phyloP scores from a whole-genome alignment of 306 rosid species.

The Hylodesmum podocarpum region DNA sequence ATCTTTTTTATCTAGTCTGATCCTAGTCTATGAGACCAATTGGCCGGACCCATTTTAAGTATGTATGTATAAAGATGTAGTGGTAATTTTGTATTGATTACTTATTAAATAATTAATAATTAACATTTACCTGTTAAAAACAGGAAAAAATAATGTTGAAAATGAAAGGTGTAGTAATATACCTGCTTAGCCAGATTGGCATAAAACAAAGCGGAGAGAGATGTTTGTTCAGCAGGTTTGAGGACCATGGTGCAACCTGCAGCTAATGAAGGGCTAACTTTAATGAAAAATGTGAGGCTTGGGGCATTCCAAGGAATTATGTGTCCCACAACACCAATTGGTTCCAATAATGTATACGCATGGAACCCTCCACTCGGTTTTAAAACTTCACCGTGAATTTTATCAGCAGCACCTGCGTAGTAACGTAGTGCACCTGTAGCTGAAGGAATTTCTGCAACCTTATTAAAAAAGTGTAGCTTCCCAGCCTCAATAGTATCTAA shows the following conservation, averaged over 20 bases:
- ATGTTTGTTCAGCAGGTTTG: conserved; percentile 87
- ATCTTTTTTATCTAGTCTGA: too few species aligned
- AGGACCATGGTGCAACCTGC: conserved; percentile 81
- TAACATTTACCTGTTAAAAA: too few species aligned
- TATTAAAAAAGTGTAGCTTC: conserved; percentile 28
- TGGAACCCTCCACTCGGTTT: conserved; percentile 46
- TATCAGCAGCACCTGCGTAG: conserved; percentile 93
- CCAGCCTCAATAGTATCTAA: conserved; percentile 71
- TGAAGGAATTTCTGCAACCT: conserved; percentile 46
- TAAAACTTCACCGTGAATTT: conserved; percentile 64
- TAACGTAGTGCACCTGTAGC: conserved; percentile 44
- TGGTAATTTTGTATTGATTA: too few species aligned
- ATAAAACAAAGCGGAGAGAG: conserved; percentile 68
- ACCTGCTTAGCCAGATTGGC: conserved; percentile 81
- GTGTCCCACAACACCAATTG: conserved; percentile 82
- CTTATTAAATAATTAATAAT: too few species aligned
- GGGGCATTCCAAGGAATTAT: conserved; percentile 86
- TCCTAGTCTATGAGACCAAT: too few species aligned
- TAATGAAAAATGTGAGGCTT: conserved; percentile 29
- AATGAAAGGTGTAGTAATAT: background rate
- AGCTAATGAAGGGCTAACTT: conserved; percentile 72
- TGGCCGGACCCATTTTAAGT: too few species aligned
- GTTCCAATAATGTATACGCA: conserved; percentile 66
- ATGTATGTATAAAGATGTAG: too few species aligned
- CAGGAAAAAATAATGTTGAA: too few species aligned